Evolutionary conservation across 2,329 filamentous ascomycete species (phyloP).

Genomic region (Pseudomassariella vexata): DNA sequence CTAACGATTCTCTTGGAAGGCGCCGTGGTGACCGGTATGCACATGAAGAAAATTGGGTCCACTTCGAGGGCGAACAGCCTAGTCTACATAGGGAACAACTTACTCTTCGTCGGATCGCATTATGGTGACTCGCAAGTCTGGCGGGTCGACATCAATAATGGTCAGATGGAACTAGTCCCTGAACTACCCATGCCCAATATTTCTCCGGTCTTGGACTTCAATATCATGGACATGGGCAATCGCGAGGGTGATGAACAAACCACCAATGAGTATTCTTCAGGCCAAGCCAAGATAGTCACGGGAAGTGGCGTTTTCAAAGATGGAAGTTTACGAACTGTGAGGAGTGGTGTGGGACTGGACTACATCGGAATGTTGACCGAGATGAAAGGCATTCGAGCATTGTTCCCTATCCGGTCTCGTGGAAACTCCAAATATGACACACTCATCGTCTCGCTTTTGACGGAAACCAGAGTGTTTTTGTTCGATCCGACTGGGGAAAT

Average conservation of each 20-base stretch:
- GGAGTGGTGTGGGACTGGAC: slow-evolving; percentile 89
- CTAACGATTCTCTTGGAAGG: slow-evolving; percentile 67
- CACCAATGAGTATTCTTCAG: slow-evolving; percentile 88
- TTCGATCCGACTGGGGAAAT: slow-evolving; percentile 73
- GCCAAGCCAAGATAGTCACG: slow-evolving; percentile 87
- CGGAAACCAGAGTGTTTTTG: slow-evolving; percentile 75
- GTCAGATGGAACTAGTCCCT: slow-evolving; percentile 45
- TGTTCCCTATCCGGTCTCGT: slow-evolving; percentile 62
- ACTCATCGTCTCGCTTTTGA: slow-evolving; percentile 73
- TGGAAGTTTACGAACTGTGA: slow-evolving; percentile 81
- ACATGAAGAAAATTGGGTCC: slow-evolving; percentile 56
- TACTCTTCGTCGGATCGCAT: slow-evolving; percentile 85
- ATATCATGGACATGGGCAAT: slow-evolving; percentile 93
- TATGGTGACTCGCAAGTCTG: slow-evolving; percentile 86
- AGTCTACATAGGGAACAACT: slow-evolving; percentile 67
- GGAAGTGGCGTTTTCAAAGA: slow-evolving; percentile 88
- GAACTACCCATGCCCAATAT: slow-evolving; percentile 79
- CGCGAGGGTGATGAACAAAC: slow-evolving; percentile 67
- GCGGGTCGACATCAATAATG: slow-evolving; percentile 26
- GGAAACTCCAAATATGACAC: slow-evolving; percentile 54
- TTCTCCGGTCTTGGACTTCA: slow-evolving; percentile 87
- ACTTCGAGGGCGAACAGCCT: slow-evolving; percentile 74
- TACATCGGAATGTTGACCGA: slow-evolving; percentile 79
- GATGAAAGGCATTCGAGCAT: slow-evolving; percentile 64
- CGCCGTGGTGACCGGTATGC: slow-evolving; percentile 66